phyloP scores from a whole-genome alignment of 495 filamentous ascomycete genomes.

The Bacidia rubella region DNA sequence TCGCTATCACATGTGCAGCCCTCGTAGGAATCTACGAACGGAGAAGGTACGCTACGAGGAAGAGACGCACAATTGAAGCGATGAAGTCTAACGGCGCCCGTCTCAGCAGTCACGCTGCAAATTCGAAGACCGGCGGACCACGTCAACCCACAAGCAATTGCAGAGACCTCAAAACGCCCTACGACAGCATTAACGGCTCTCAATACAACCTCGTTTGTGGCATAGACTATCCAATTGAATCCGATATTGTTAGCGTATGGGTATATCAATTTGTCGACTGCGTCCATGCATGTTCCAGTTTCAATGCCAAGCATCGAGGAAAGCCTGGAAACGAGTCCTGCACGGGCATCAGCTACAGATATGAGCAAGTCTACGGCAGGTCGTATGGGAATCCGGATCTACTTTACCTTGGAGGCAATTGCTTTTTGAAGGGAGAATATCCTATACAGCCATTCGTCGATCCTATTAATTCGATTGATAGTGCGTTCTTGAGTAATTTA shows the following conservation, averaged over 20 bases:
- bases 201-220: not conserved
- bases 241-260: not conserved
- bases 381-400: not conserved
- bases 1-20: not conserved
- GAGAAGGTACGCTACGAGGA: not conserved
- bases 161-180: not conserved
- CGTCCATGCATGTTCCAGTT: not conserved
- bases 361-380: not conserved
- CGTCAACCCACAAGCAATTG: not conserved
- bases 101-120: too few relatives aligned
- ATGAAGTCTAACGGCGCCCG: too few relatives aligned
- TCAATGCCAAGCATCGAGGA: not conserved
- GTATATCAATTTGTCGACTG: not conserved
- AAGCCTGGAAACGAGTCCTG: not conserved
- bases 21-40: not conserved
- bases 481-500: not conserved
- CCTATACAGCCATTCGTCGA: not conserved
- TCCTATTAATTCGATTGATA: too few relatives aligned
- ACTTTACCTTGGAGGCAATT: not conserved
- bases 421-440: not conserved
- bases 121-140: not conserved
- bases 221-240: not conserved
- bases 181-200: not conserved
- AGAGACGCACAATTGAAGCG: too few relatives aligned
- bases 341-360: not conserved